Percentiles rank a stretch among this genome's conserved stretches.
Conservation (phyloP, 2,329 filamentous ascomycete genomes). For the Atkinsonella texensis region DNA sequence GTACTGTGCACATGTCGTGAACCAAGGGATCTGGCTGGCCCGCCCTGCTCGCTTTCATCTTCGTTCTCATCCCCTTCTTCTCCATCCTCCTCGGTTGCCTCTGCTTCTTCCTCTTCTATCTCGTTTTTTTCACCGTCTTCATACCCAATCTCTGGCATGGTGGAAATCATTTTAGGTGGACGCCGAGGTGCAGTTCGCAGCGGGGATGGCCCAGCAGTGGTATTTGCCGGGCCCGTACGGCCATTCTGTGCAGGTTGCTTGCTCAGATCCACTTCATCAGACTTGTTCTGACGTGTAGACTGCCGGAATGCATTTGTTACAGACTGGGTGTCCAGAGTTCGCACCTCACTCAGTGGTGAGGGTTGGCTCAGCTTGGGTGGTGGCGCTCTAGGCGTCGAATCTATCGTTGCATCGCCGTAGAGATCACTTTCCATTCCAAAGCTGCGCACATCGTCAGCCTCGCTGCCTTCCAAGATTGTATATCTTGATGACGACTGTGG, state of each 20-base stretch:
- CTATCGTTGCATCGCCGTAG: slow-evolving; percentile 26
- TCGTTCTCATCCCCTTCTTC: slow-evolving; percentile 5
- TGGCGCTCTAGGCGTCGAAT: slow-evolving; percentile 14
- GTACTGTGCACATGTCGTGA: neutral
- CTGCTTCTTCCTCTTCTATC: neutral
- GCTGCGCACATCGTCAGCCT: slow-evolving; percentile 21
- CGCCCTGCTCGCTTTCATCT: slow-evolving; percentile 3
- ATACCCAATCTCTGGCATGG: neutral
- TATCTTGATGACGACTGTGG: neutral
- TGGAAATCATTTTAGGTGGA: neutral
- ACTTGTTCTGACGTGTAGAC: neutral
- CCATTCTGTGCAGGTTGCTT: neutral
- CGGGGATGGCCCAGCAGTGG: slow-evolving; percentile 1
- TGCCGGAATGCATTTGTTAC: neutral
- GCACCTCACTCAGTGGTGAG: neutral
- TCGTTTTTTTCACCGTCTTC: neutral
- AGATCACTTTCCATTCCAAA: slow-evolving; percentile 25
- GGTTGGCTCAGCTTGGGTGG: neutral
- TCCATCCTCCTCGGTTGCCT: neutral
- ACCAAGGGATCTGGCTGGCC: neutral
- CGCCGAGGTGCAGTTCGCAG: slow-evolving; percentile 3
- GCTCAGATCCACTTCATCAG: neutral
- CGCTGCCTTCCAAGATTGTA: slow-evolving; percentile 11
- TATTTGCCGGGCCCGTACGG: neutral
- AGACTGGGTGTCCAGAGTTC: neutral